Base-by-base conservation (phyloP, 2,329 filamentous ascomycete species). In the Claviceps quebecensis region DNA sequence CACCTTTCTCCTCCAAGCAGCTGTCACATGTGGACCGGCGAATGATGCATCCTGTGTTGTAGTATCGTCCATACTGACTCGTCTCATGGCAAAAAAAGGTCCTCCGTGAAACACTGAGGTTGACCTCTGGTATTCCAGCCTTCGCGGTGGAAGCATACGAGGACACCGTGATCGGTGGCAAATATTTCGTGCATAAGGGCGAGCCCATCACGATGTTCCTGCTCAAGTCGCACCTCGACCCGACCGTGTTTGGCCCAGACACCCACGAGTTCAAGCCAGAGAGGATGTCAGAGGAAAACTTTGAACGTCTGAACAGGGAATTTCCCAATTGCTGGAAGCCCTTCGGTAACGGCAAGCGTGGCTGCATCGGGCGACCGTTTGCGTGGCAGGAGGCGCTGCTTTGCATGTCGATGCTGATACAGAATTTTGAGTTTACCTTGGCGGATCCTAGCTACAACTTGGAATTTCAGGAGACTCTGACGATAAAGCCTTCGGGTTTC, bases 341-440 rank as follows among this genome's bases (percentile, higher is more conserved):
- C 3, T 90, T 89, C 57, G 86, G 86, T 1, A 84, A 85, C 53
- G 85, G 85, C 1, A 72, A 76, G 55, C 70, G 86, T 50, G 81
- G 71, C 1, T 90, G 85, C 57, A 88, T 89, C 54, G 86, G 86
- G 4, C 71, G 84, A 1, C 73, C 78, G 0, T 89, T 89, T 61
- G 84, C 85, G 1, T 85, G 81, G 81, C 85, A 90, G 60, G 86
- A 90, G 65, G 73, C 76, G 2, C 61, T 84, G 5, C 66, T 87
- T 1, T 73, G 75, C 8, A 69, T 81, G 57, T 78, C 80, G 0
- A 73, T 84, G 57, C 61, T 87, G 13, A 69, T 88, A 52, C 84
- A 87, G 58, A 85, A 83, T 59, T 87, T 88, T 67, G 76, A 86
- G 57, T 78, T 88, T 53, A 70, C 72, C 47, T 64, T 81, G 51